Evolutionary conservation across 805 yeast species (phyloP), one percentile per base, ranked within the genome.

Genomic region (Candida succiphila): DNA sequence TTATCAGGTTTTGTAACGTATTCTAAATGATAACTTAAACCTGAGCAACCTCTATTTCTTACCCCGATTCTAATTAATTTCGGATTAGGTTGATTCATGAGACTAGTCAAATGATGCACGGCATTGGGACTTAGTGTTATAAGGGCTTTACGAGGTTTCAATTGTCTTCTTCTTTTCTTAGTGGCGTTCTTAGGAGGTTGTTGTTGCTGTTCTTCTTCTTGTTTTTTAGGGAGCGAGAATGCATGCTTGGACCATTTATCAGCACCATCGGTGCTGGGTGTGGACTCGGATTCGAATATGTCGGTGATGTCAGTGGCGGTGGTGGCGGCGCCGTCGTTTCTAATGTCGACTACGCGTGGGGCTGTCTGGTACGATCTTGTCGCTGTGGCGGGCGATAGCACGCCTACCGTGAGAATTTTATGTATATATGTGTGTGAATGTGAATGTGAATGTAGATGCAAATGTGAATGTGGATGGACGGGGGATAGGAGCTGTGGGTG

Each of bases 41-140:
- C 98, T 0, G 97, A 89, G 56, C 98, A 92, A 4, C 98, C 98
- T 52, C 97, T 70, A 59, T 92, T 92, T 43, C 75, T 75, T n/a
- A 94, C 97, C 13, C 96, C 95, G 12, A 92, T 79, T 46, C 96
- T 71, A 31, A 92, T 85, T 49, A 86, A 66, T 60, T 89, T 76
- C 10, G 97, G 97, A 30, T 75, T 75, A 5, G 97, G 97, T 43
- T 77, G 82, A 34, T 78, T 73, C 41, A 82, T 60, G 18, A 92
- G 63, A 1, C 66, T 70, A 36, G 63, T 62, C 37, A 92, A 60
- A 58, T 92, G 97, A 4, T 56, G 53, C 2, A 85, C 61, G 1
- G 98, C 98, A 32, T 66, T 71, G 2, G 83, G 75, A 0, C 89
- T 69, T 33, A 92, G 65, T 4, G 94, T 72, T 30, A 92, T 85